Evolutionary conservation across 768 basidiomycete species (phyloP), one percentile per base, ranked within the genome.

Genomic region (Hygrocybe punicea): DNA sequence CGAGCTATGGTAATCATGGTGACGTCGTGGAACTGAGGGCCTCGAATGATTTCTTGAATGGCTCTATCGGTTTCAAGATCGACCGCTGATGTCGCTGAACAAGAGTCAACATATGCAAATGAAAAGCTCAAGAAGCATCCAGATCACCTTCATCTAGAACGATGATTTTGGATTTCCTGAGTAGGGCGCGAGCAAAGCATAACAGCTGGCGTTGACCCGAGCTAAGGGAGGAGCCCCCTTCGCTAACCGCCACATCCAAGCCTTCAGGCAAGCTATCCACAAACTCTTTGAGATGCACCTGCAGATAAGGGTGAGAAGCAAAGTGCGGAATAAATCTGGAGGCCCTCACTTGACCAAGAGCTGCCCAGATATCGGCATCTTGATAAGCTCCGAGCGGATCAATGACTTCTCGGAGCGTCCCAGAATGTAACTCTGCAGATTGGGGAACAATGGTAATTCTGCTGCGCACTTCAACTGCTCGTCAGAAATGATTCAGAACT

Each of bases 391-490:
- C 87, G 16, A 89, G 80, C 8, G 94, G 95, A 69, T 97, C 95
- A 55, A 97, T 87, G 65, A 97, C 97, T 62, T 93, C 85, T 54
- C 92, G 81, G 13, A 93, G 70, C 0, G 85, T 85, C 3, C 88
- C 88, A 65, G 86, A 84, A 59, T 86, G 87, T 21, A 87, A 64
- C 65, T 86, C 85, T 3, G 84, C 82, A 59, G 74, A 85, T 69
- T 95, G 92, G 2, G 92, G 92, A 14, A 94, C 91, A 65, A 95
- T 95, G 2, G 89, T 88, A 56, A 95, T 84, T 34, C 79, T 79
- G 4, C 86, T 87, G 8, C 91, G 84, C 48, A 93, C 89, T 87
- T 60, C 6, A 54, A 29, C 47, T 9, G 49, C 36, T 29, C 8
- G 29, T 29, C 4, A 29, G 29, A 53, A 45, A 9, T 29, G n/a